phyloP scores from a whole-genome alignment of 2,329 filamentous ascomycete species.

The Verticillium dahliae region DNA sequence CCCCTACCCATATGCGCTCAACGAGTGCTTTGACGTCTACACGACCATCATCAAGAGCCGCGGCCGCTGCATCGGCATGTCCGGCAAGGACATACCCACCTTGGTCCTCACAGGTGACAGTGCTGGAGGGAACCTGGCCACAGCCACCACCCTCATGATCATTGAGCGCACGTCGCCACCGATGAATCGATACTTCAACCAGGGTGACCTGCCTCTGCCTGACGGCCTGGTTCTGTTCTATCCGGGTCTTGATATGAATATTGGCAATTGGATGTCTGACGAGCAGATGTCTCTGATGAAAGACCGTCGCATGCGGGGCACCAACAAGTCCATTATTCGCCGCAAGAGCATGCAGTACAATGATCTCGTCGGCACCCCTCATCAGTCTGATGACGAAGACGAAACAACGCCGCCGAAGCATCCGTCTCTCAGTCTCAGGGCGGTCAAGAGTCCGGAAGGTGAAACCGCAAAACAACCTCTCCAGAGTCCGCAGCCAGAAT shows the following conservation, averaged over 20 bases:
- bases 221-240: conserved; percentile 83
- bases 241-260: conserved; percentile 91
- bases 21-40: conserved; percentile 44
- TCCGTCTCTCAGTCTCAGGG: conserved; percentile 3
- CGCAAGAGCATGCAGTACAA: conserved; percentile 88
- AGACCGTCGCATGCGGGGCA: conserved; percentile 70
- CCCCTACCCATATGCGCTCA: conserved; percentile 39
- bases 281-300: conserved; percentile 94
- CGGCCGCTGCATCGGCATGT: conserved; percentile 36
- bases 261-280: conserved; percentile 98
- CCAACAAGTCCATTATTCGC: conserved; percentile 70
- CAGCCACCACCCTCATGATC: conserved; percentile 81
- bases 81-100: conserved; percentile 27
- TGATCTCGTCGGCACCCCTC: conserved; percentile 75
- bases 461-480: background rate
- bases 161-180: conserved; percentile 60
- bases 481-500: conserved; percentile 39
- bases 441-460: background rate
- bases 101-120: conserved; percentile 42
- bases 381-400: conserved; percentile 70
- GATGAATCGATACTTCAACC: conserved; percentile 46
- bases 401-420: conserved; percentile 31
- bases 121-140: conserved; percentile 40
- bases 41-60: conserved; percentile 27
- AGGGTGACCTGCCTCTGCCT: conserved; percentile 61